Evolutionary conservation across 2,329 filamentous ascomycete genomes (phyloP), one percentile per base, ranked within the genome.

Genomic region (Colletotrichum caudatum): DNA sequence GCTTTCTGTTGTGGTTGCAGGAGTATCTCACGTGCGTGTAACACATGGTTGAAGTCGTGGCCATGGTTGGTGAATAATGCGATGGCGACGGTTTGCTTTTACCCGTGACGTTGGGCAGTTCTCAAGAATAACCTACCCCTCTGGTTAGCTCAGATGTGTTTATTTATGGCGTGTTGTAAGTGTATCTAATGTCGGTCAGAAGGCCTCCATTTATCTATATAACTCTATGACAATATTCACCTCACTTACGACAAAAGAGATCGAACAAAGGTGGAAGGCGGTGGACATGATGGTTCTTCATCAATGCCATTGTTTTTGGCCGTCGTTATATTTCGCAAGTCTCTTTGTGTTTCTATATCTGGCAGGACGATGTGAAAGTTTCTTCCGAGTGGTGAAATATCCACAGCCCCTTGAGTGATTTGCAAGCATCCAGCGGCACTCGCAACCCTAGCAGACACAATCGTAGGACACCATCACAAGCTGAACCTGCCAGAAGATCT

Each of bases 1-100:
- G 23, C 46, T 44, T 54, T 8, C 29, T 35, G 35, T 57, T 59
- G 54, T 75, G 71, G 29, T 58, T 48, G 39, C 71, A 70, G 4
- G 69, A 23, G 20, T 71, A 64, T 9, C 54, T 61, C 4, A 57
- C 35, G 23, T 37, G 58, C 23, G 71, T 56, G 63, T 70, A 39
- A 39, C 73, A 74, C 73, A 74, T 74, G 11, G 29, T 51, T n/a
- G 20, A 12, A 37, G 12, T 18, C 64, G 2, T 62, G 33, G 48
- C 12, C 37, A 9, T 16, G 6, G 39, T 5, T 51, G 44, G 18
- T 48, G 41, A n/a, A 46, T 18, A 20, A 23, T 29, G 33, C 41
- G 26, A 20, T 16, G 53, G 20, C 50, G n/a, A 20, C 26, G 29
- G 29, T 29, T 23, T 64, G 9, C 18, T 33, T 3, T 14, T 26